Base-by-base conservation (phyloP, 2,329 filamentous ascomycete genomes). In the Fusarium sp. region DNA sequence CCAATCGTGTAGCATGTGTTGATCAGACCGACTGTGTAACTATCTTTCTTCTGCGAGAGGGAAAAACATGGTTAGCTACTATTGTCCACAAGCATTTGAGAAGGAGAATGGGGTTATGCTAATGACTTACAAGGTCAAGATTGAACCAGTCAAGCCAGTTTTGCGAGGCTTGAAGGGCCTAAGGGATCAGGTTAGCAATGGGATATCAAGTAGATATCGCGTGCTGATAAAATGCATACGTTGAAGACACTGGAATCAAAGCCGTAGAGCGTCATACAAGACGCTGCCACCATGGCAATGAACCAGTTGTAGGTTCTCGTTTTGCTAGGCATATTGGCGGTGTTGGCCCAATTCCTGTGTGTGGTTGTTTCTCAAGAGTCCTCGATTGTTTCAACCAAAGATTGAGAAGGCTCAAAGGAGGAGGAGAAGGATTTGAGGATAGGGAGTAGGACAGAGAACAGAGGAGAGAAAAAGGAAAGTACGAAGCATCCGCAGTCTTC, bases 171-270 rank as follows among this genome's bases (percentile, higher is more conserved):
- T 91, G 90, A 7, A 91, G 85, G 7, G 89, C 70, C 70, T 72
- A 20, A n/a, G 20, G 33, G 25, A 47, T 48, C 23, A 32, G 45
- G 59, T 68, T 56, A 70, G 56, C 15, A 8, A 17, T 11, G 23
- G 5, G 33, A 40, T 44, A n/a, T 11, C 27, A 15, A 14, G 19
- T 8, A 47, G 32, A 14, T 13, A n/a, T 4, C 47, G n/a, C n/a
- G 33, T 32, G 15, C 22, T 23, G 30, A n/a, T 32, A 23, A 8
- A 13, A 49, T n/a, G 35, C 63, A 51, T 63, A 70, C 88, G 76
- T 92, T 92, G 82, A 89, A 92, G 46, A 91, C 89, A 37, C 88
- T 90, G 2, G 90, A 89, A 83, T 92, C 90, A 75, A 92, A 92
- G 58, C 90, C 90, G 75, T 92, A 92, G 44, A 92, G 82, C 22